Evolutionary conservation across 192 early-diverging fungal species (phyloP).

Genomic region (Umbelopsis vinacea): DNA sequence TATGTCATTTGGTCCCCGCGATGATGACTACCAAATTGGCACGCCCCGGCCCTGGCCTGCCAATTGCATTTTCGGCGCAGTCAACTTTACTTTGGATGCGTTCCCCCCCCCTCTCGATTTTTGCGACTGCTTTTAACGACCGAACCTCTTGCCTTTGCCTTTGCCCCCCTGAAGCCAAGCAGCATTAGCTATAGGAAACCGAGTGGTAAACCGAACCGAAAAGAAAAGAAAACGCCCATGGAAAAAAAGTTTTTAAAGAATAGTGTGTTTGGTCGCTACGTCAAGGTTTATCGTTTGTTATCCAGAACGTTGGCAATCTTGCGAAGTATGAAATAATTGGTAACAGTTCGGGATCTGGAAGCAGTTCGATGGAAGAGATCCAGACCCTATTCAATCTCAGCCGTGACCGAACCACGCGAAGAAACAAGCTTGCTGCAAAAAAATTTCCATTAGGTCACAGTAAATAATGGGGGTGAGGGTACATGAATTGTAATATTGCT

Average conservation of each 20-base stretch:
- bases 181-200: no score
- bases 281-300: neutral
- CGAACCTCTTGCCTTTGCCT: neutral
- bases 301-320: neutral
- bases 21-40: slow-evolving; percentile 25
- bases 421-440: slow-evolving; percentile 10
- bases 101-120: neutral
- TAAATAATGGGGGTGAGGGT: neutral
- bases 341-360: slow-evolving; percentile 12
- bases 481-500: neutral
- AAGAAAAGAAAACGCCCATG: neutral
- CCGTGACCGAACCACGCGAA: slow-evolving; percentile 16
- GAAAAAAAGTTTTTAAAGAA: neutral
- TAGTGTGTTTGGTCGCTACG: neutral
- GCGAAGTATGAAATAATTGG: neutral
- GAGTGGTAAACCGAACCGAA: neutral
- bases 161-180: neutral
- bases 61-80: slow-evolving; percentile 20
- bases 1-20: slow-evolving; percentile 24
- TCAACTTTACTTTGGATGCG: neutral
- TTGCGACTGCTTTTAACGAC: neutral
- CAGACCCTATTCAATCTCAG: slow-evolving; percentile 23
- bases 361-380: slow-evolving; percentile 8
- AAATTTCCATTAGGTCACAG: neutral
- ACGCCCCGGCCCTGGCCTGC: slow-evolving; percentile 14